phyloP scores from a whole-genome alignment of 169 alveolate species.

The Eimeria mitis region DNA sequence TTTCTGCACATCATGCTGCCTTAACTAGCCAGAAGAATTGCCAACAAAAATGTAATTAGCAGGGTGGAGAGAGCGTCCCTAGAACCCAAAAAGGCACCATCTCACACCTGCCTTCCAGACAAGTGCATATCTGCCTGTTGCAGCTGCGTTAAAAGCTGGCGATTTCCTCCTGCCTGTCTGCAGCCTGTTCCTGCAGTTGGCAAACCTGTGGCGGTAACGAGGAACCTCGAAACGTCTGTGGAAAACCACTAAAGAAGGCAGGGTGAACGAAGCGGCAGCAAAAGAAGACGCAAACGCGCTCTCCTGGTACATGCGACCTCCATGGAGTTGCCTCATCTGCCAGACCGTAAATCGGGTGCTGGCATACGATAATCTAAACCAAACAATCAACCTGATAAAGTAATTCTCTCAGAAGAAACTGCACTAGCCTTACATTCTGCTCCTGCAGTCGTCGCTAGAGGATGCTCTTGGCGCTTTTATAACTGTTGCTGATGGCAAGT shows the following conservation, averaged over 20 bases:
- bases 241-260: not conserved
- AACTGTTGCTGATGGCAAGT: not conserved
- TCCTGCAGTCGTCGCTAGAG: not conserved
- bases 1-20: not conserved
- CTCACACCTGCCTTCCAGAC: constrained; percentile 26
- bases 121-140: not conserved
- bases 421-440: not conserved
- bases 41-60: not conserved
- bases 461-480: constrained; percentile 12
- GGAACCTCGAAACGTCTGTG: not conserved
- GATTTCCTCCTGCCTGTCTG: constrained; percentile 7
- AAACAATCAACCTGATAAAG: constrained; percentile 1
- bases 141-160: not conserved
- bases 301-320: not conserved
- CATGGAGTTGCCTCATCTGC: not conserved
- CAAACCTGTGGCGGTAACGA: not conserved
- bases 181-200: not conserved
- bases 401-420: not conserved
- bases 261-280: not conserved
- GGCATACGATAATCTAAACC: not conserved
- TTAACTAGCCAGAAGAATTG: not conserved
- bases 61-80: not conserved
- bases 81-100: not conserved
- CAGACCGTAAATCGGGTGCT: not conserved
- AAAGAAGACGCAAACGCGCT: not conserved